These are phyloP conservation scores for Colletotrichum sp. DNA, from an alignment of 2,329 filamentous ascomycete genomes.

Conservation along the genomic window DNA sequence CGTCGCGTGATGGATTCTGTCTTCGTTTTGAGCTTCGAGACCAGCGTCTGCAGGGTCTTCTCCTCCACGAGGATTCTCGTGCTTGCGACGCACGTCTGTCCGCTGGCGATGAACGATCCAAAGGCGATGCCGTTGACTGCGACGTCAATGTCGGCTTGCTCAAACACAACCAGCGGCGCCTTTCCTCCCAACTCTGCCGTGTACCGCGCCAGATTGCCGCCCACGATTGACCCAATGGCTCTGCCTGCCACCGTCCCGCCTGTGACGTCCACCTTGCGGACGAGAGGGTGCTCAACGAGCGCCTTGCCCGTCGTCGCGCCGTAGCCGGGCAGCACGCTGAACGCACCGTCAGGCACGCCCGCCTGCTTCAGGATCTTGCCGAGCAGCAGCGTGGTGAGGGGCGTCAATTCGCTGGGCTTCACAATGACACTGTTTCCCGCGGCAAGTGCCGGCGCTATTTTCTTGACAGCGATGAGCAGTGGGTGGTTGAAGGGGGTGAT, in stretches of 20 bases:
- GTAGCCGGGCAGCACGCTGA: slow-evolving; percentile 65
- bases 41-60: slow-evolving; percentile 66
- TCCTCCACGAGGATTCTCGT: slow-evolving; percentile 79
- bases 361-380: slow-evolving; percentile 67
- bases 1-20: slow-evolving; percentile 57
- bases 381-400: slow-evolving; percentile 64
- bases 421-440: slow-evolving; percentile 64
- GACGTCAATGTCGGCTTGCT: slow-evolving; percentile 66
- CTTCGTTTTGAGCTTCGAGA: slow-evolving; percentile 68
- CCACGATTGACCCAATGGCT: slow-evolving; percentile 69
- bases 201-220: slow-evolving; percentile 70
- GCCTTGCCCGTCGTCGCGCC: slow-evolving; percentile 57
- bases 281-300: slow-evolving; percentile 54
- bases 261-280: slow-evolving; percentile 75
- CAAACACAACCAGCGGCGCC: slow-evolving; percentile 71
- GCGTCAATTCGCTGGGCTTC: slow-evolving; percentile 68
- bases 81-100: slow-evolving; percentile 69
- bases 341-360: slow-evolving; percentile 73
- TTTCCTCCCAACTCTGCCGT: slow-evolving; percentile 77
- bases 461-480: slow-evolving; percentile 62
- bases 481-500: slow-evolving; percentile 66
- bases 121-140: slow-evolving; percentile 73
- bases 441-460: slow-evolving; percentile 64
- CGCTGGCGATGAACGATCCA: slow-evolving; percentile 59
- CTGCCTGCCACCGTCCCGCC: slow-evolving; percentile 75